Percentiles rank a stretch among this genome's conserved stretches.
phyloP scores from a whole-genome alignment of 371 early-diverging fungal genomes.

The Mucor plumbeus region DNA sequence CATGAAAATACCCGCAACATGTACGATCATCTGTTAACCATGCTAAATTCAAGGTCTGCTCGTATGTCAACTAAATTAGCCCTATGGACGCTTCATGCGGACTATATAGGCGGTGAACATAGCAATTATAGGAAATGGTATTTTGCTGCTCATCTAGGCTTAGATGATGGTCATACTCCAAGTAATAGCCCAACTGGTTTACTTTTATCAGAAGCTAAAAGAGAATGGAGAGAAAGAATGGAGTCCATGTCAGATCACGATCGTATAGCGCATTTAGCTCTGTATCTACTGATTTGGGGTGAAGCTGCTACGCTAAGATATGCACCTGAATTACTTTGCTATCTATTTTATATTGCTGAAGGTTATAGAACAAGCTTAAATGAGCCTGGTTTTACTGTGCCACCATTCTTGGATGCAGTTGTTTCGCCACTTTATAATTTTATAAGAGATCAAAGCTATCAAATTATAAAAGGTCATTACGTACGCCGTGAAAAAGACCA shows the following conservation, averaged over 20 bases:
- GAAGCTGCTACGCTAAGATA: slow-evolving; percentile 86
- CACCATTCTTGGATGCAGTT: slow-evolving; percentile 65
- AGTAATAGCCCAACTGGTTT: slow-evolving; percentile 39
- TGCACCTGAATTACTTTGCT: slow-evolving; percentile 81
- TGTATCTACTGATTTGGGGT: slow-evolving; percentile 88
- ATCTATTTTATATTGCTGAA: slow-evolving; percentile 78
- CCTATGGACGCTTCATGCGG: slow-evolving; percentile 79
- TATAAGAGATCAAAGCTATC: slow-evolving; percentile 78
- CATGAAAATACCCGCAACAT: slow-evolving; percentile 76
- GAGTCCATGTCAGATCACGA: slow-evolving; percentile 67
- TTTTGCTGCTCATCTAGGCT: slow-evolving; percentile 79
- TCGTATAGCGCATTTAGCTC: slow-evolving; percentile 76
- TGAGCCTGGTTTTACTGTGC: slow-evolving; percentile 20
- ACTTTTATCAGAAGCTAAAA: slow-evolving; percentile 62
- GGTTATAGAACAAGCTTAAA: slow-evolving; percentile 58
- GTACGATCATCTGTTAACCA: slow-evolving; percentile 73
- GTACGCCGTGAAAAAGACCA: slow-evolving; percentile 86
- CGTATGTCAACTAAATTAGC: slow-evolving; percentile 80
- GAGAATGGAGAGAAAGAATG: slow-evolving; percentile 80
- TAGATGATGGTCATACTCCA: slow-evolving; percentile 51
- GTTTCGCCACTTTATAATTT: slow-evolving; percentile 80
- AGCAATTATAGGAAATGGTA: slow-evolving; percentile 90
- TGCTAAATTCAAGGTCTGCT: slow-evolving; percentile 84
- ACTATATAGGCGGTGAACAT: slow-evolving; percentile 87
- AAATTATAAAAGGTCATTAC: slow-evolving; percentile 73